Percentiles rank a stretch among this genome's conserved stretches.
Conservation (phyloP, 805 yeast genomes). For the Ogataea paraovalis region DNA sequence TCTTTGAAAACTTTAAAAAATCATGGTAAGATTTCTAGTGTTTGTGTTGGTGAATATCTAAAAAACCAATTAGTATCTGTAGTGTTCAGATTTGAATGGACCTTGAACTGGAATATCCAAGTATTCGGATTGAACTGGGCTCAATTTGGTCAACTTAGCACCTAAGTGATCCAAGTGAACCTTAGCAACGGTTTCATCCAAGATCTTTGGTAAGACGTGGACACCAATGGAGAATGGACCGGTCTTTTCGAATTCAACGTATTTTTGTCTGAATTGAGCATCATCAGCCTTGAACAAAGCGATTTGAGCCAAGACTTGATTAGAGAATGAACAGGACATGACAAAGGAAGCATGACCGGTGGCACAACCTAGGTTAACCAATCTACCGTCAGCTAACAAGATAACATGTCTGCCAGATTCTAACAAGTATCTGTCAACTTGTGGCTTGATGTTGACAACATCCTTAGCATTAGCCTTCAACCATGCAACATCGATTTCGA, state of each 20-base stretch:
- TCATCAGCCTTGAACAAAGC: slow-evolving; percentile 91
- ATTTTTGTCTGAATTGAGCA: slow-evolving; percentile 69
- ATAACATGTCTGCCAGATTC: slow-evolving; percentile 88
- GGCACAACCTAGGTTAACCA: slow-evolving; percentile 99
- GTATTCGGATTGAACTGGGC: slow-evolving; percentile 86
- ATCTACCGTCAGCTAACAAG: slow-evolving; percentile 98
- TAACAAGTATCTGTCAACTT: slow-evolving; percentile 95
- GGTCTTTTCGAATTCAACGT: slow-evolving; percentile 87
- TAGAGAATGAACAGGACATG: slow-evolving; percentile 99
- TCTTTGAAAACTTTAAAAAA: neutral
- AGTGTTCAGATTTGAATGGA: slow-evolving; percentile 97
- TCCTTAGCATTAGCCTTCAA: slow-evolving; percentile 89
- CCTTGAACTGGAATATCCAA: slow-evolving; percentile 88
- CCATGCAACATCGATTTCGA: slow-evolving; percentile 99
- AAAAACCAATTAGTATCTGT: slow-evolving; percentile 72
- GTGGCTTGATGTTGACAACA: slow-evolving; percentile 97
- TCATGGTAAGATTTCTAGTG: neutral
- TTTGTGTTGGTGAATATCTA: neutral
- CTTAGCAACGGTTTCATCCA: slow-evolving; percentile 98
- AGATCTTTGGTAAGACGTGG: slow-evolving; percentile 93
- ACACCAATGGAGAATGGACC: slow-evolving; percentile 91
- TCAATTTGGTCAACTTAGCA: slow-evolving; percentile 75
- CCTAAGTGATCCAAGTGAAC: slow-evolving; percentile 94
- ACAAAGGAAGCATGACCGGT: slow-evolving; percentile 99
- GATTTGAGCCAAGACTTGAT: slow-evolving; percentile 98